Conservation (phyloP, 306 rosid genomes). For the Casuarina cunninghamiana region DNA sequence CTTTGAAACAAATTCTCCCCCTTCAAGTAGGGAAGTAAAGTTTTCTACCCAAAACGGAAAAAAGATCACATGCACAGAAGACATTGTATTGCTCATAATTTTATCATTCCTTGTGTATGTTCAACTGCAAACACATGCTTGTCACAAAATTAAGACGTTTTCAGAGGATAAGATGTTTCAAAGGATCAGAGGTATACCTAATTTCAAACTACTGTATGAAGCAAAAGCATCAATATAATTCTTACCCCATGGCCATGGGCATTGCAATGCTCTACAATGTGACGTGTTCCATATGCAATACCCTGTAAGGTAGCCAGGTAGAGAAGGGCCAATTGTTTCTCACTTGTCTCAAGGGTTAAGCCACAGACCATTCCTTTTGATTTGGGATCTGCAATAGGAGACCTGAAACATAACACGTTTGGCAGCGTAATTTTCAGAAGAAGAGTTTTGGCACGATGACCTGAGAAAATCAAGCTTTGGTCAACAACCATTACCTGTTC, state of each 20-base stretch:
- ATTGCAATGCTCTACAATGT: constrained; percentile 94
- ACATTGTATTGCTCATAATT: background rate
- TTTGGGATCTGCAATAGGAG: constrained; percentile 94
- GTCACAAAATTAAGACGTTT: background rate
- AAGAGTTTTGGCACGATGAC: constrained; percentile 16
- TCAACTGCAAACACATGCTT: background rate
- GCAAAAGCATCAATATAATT: constrained; percentile 17
- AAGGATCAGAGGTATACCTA: background rate
- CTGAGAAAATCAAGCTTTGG: constrained; percentile 17
- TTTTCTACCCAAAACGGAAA: background rate
- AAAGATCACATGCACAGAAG: background rate
- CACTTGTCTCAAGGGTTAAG: constrained; percentile 86
- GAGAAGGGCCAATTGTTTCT: constrained; percentile 71
- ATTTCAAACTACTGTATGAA: constrained; percentile 24
- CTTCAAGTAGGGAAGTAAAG: background rate
- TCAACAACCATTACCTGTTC: constrained; percentile 63
- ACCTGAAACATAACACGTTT: constrained; percentile 52
- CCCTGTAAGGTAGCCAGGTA: constrained; percentile 91
- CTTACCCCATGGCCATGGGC: constrained; percentile 93
- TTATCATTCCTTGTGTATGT: background rate
- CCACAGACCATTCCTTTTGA: constrained; percentile 86
- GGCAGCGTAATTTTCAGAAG: constrained; percentile 33
- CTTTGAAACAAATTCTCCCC: background rate
- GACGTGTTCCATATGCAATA: constrained; percentile 95
- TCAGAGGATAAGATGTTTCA: background rate